phyloP scores from a whole-genome alignment of 2,329 filamentous ascomycete species.

The Escovopsis sp. region DNA sequence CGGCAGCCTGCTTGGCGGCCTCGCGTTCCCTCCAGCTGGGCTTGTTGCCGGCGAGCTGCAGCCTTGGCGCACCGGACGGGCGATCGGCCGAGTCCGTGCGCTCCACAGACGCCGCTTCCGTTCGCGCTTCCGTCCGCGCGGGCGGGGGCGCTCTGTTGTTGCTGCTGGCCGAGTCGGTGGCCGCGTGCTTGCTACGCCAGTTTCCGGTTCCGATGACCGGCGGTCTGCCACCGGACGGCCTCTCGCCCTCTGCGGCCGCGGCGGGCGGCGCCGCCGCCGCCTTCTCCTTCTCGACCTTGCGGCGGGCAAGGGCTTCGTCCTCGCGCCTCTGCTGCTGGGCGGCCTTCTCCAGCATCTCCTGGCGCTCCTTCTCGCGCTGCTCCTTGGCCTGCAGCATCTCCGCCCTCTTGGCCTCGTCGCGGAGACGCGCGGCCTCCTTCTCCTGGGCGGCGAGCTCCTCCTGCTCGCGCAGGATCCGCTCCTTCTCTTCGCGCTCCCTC shows the following conservation, averaged over 20 bases:
- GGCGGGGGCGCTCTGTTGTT: constrained; percentile 8
- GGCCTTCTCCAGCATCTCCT: constrained; percentile 51
- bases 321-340: constrained; percentile 66
- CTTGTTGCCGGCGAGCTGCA: constrained; percentile 44
- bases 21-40: constrained; percentile 62
- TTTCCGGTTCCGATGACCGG: constrained; percentile 21
- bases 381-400: constrained; percentile 53
- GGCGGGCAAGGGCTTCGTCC: constrained; percentile 71
- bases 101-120: no score
- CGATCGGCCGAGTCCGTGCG: constrained; percentile 32
- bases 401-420: constrained; percentile 65
- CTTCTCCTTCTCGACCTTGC: constrained; percentile 48
- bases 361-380: constrained; percentile 47
- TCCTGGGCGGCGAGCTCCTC: constrained; percentile 69
- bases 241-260: constrained; percentile 14
- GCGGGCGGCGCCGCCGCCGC: constrained; percentile 10
- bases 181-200: constrained; percentile 27
- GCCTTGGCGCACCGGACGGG: constrained; percentile 36
- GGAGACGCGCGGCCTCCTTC: constrained; percentile 68
- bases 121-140: constrained; percentile 13
- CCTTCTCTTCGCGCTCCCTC: constrained; percentile 69
- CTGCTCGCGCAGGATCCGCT: constrained; percentile 63
- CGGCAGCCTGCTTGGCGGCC: constrained; percentile 28
- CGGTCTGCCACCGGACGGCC: constrained; percentile 12
- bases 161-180: constrained; percentile 14